Evolutionary conservation across 2,329 filamentous ascomycete genomes (phyloP).

Genomic region (Colletotrichum nymphaeae): DNA sequence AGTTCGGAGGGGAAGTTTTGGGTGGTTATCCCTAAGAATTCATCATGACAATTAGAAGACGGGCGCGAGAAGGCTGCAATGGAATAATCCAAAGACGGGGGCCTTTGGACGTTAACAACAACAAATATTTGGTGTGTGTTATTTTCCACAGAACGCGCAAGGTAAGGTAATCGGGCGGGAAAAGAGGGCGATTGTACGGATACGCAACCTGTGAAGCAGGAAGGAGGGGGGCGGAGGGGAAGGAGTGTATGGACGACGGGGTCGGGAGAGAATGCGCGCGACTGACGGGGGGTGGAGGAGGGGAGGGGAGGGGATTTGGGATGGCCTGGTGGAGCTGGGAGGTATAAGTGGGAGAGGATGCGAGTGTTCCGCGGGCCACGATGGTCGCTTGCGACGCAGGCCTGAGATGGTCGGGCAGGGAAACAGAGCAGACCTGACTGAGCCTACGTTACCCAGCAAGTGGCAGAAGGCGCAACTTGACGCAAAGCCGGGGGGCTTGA

Average conservation of each 20-base stretch:
- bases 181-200: neutral
- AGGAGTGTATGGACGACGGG: slow-evolving; percentile 7
- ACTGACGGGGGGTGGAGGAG: neutral
- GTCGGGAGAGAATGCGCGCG: neutral
- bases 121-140: neutral
- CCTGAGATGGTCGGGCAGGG: neutral
- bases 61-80: neutral
- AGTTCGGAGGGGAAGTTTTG: slow-evolving; percentile 11
- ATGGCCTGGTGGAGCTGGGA: slow-evolving; percentile 1
- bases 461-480: neutral
- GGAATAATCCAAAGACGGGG: neutral
- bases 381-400: slow-evolving; percentile 14
- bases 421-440: neutral
- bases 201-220: neutral
- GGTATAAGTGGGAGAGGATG: slow-evolving; percentile 11
- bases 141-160: neutral
- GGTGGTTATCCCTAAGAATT: slow-evolving; percentile 14
- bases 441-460: neutral
- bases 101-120: neutral
- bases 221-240: slow-evolving; percentile 2
- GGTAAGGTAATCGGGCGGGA: neutral
- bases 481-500: neutral
- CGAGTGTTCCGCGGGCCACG: slow-evolving; percentile 22
- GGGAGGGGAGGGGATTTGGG: neutral
- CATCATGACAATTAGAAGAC: slow-evolving; percentile 5